Evolutionary conservation across 2,329 filamentous ascomycete species (phyloP).

Genomic region (Claviceps quebecensis): DNA sequence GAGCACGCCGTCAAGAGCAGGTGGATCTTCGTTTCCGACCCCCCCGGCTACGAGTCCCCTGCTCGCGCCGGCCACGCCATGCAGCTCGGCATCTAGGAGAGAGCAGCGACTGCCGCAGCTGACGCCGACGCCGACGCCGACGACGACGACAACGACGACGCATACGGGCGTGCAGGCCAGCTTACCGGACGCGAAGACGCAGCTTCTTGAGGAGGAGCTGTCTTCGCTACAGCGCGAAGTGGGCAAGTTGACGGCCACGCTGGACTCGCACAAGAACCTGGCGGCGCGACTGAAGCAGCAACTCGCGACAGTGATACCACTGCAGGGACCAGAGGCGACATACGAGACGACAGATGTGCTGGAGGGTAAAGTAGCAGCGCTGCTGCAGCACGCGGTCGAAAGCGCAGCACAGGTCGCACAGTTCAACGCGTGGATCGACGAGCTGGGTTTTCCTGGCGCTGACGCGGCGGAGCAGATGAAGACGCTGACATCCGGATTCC

Average conservation of each 20-base stretch:
- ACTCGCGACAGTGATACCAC: conserved; percentile 14
- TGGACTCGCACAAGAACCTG: conserved; percentile 33
- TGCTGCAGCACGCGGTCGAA: conserved; percentile 33
- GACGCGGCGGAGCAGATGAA: conserved; percentile 35
- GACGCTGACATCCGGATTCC: conserved; percentile 35
- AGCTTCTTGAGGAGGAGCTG: conserved; percentile 31
- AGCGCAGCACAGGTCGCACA: conserved; percentile 31
- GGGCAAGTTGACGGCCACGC: conserved; percentile 29
- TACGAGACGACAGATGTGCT: conserved; percentile 11
- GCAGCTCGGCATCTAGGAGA: too few species aligned
- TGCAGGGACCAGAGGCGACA: not conserved
- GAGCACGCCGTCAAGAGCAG: conserved; percentile 35
- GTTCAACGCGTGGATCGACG: conserved; percentile 30
- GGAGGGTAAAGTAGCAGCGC: conserved; percentile 27
- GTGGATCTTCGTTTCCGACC: conserved; percentile 36
- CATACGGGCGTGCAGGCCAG: conserved; percentile 26
- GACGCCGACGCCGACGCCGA: not conserved
- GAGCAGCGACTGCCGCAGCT: conserved; percentile 17
- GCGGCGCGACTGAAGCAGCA: conserved; percentile 22
- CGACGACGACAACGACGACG: conserved; percentile 4
- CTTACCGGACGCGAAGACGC: conserved; percentile 28
- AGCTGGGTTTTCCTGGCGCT: conserved; percentile 35
- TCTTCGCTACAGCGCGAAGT: conserved; percentile 34
- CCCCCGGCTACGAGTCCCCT: conserved; percentile 41
- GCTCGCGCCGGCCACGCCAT: conserved; percentile 13